Base-by-base conservation (phyloP, 148 eudicot genomes). In the Fagopyrum tataricum region DNA sequence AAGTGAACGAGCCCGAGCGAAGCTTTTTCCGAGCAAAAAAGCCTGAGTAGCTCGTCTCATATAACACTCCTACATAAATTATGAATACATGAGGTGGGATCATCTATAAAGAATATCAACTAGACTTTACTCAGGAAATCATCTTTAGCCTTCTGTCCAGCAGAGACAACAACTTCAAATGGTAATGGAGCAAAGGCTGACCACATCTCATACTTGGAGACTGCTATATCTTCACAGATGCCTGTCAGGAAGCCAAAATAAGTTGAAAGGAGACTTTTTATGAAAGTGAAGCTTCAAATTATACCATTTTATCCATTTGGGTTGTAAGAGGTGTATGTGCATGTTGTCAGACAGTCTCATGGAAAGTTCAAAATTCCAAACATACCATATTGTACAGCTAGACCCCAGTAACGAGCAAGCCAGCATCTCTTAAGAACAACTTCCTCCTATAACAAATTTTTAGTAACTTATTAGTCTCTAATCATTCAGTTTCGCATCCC, bases 401-500 rank as follows among this genome's bases (percentile, higher is more conserved):
- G 84, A 49, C 90, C 86, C 99, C 99, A 96, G 67, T 96, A 96
- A 72, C 97, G 97, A 81, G 99, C 89, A 86, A 96, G 99, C 99
- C 99, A 96, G 72, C 99, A 96, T 81, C 99, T 96, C 85, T 96
- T 96, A 41, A 96, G 84, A 77, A 96, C 97, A 39, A 96, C 99
- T 83, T 96, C 99, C 81, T 92, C 99, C 99, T 96, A 66, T 64
- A 81, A 53, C 44, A 21, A 21, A 51, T 47, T 66, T 62, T 20
- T 72, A 49, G 31, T 55, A 68, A 13, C 2, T 66, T 46, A n/a
- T 56, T 71, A 74, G 58, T 56, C 67, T 67, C 41, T 17, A 40
- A 73, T 49, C 69, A 70, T 26, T 46, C 8, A 37, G n/a, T 8
- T 42, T 4, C 4, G 7, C 39, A 11, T 24, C 7, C 4, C 21